Percentiles rank a stretch among this genome's conserved stretches.
These are phyloP conservation scores for Calonectria pseudoturangicola DNA, from an alignment of 2,329 filamentous ascomycete species.

Conservation along the genomic window DNA sequence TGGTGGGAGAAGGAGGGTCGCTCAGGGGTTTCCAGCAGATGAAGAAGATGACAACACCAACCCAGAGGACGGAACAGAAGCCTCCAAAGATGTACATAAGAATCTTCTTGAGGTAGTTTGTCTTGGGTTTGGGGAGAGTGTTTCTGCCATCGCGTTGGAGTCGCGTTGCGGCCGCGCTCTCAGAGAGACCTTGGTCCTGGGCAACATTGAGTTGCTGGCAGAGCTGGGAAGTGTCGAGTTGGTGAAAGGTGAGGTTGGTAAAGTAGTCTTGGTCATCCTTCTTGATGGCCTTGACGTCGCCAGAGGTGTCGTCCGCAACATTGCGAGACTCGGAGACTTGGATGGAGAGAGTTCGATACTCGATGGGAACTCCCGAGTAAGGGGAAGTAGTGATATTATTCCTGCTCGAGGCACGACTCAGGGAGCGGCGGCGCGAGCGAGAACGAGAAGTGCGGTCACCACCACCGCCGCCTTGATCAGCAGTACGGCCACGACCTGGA, in stretches of 20 bases:
- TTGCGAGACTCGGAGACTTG: constrained; percentile 62
- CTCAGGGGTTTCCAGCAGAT: constrained; percentile 69
- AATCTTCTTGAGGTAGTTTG: constrained; percentile 65
- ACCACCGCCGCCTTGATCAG: background rate
- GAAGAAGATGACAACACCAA: constrained; percentile 69
- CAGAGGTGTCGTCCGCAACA: constrained; percentile 45
- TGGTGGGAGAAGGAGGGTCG: constrained; percentile 64
- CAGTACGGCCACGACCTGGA: constrained; percentile 14
- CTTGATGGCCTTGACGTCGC: constrained; percentile 48
- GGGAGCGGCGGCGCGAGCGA: constrained; percentile 46
- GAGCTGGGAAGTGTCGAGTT: constrained; percentile 58
- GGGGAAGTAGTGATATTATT: constrained; percentile 56
- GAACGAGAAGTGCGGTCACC: constrained; percentile 41
- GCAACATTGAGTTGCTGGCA: constrained; percentile 64
- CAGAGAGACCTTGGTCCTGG: constrained; percentile 59
- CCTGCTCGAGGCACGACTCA: constrained; percentile 44
- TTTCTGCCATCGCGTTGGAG: constrained; percentile 65
- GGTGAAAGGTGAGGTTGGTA: constrained; percentile 62
- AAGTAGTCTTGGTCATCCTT: constrained; percentile 66
- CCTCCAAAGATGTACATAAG: constrained; percentile 67
- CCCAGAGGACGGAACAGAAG: constrained; percentile 68
- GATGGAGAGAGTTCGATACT: constrained; percentile 64
- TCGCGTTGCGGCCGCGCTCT: constrained; percentile 57
- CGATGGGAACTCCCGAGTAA: constrained; percentile 62
- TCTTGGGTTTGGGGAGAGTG: constrained; percentile 63